These are phyloP conservation scores for Castanospermum australe DNA, from an alignment of 306 rosid species.

Conservation along the genomic window DNA sequence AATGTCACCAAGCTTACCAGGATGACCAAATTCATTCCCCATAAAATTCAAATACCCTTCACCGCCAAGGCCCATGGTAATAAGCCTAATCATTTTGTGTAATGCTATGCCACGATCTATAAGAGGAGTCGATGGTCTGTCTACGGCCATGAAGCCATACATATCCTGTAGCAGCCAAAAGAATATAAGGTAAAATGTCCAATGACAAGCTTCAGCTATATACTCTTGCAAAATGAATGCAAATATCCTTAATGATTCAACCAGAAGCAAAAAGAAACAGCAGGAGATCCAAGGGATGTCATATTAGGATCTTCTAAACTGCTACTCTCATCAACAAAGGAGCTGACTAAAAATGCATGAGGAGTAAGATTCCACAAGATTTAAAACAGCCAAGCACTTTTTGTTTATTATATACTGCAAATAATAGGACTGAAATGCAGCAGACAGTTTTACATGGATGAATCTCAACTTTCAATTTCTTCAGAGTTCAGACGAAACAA, in stretches of 20 bases:
- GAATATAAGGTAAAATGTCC: constrained; percentile 10
- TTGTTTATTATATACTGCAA: constrained; percentile 2
- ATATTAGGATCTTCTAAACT: constrained; percentile 16
- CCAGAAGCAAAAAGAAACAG: constrained; percentile 13
- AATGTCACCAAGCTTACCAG: constrained; percentile 59
- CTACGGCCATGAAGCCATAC: constrained; percentile 94
- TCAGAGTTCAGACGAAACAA: not conserved
- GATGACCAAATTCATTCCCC: constrained; percentile 99
- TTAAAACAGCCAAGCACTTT: constrained; percentile 2
- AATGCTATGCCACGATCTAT: constrained; percentile 96
- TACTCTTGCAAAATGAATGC: not conserved
- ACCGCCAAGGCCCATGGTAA: constrained; percentile 94
- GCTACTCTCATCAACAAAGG: constrained; percentile 16
- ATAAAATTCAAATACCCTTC: constrained; percentile 97
- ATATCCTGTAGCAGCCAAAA: constrained; percentile 72
- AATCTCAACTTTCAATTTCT: not conserved
- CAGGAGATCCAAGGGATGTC: not conserved
- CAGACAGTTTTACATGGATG: constrained; percentile 19
- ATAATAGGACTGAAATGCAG: constrained; percentile 10
- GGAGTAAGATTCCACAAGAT: constrained; percentile 1
- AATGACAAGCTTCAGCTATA: not conserved
- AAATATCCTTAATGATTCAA: constrained; percentile 9
- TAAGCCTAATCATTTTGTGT: constrained; percentile 98
- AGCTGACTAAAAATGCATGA: constrained; percentile 25
- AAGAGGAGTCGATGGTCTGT: constrained; percentile 77